Base-by-base conservation (phyloP, 169 alveolate genomes). In the Eimeria necatrix region DNA sequence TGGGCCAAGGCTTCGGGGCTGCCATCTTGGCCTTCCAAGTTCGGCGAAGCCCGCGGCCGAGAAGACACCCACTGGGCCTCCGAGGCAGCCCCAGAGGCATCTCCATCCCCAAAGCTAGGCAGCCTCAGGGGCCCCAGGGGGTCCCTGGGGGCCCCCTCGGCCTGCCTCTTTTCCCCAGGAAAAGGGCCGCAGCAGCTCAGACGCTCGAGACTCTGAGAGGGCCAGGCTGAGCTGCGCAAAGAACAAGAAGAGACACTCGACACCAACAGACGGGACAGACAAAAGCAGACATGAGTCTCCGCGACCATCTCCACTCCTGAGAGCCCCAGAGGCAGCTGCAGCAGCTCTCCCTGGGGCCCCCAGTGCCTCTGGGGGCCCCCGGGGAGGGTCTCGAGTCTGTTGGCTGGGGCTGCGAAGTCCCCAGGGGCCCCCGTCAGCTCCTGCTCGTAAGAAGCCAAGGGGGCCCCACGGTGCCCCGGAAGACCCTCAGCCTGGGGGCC, bases 231-330 rank as follows among this genome's bases (percentile, higher is more conserved):
- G 61, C 46, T 71, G 52, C 81, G 14, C 9, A 71, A 32, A 24
- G 81, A 71, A 16, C 61, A 10, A 18, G 64, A 12, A 76, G 20
- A 18, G 22, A 46, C 61, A 48, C 41, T 10, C 6, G 60, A 32
- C 3, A 76, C 86, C 32, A 76, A 18, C 22, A 76, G 56, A 6
- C 86, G 59, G 7, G 52, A n/a, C 32, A 76, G 22, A 48, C 86
- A 76, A 41, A 76, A 76, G 86, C 52, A 32, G 4, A 76, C 51
- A 49, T 76, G 86, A 4, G 86, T 32, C 86, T 76, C 86, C 22
- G 51, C 86, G n/a, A 76, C 26, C 86, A 73, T 22, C 52, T 8
- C 9, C 6, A 32, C 84, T 18, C 84, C 84, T 16, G 76, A 7
- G 76, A 10, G 41, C 76, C 76, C 26, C 76, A 16, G 8, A n/a